A percentile compares a stretch with the other conserved stretches of the same genome.
Conservation (phyloP, 2,329 filamentous ascomycete species). For the Cytospora piceicola region DNA sequence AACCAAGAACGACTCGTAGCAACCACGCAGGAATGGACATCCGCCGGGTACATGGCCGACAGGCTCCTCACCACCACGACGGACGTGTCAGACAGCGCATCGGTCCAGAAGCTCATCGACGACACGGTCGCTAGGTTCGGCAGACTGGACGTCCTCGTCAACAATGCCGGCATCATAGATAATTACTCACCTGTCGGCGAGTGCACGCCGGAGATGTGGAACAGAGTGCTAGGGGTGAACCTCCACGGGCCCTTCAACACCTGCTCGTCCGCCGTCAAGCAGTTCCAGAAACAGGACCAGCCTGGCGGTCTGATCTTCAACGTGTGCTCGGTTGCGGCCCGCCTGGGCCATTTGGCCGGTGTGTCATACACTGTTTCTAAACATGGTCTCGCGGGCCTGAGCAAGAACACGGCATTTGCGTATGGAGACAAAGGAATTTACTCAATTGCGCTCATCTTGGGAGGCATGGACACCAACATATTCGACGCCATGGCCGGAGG, state of each 20-base stretch:
- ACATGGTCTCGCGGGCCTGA: conserved; percentile 47
- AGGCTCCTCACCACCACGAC: conserved; percentile 36
- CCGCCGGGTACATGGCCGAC: conserved; percentile 32
- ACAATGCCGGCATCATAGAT: conserved; percentile 51
- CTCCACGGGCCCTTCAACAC: conserved; percentile 48
- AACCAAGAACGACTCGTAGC: conserved; percentile 37
- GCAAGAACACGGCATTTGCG: conserved; percentile 60
- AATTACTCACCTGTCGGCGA: conserved; percentile 45
- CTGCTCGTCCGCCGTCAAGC: conserved; percentile 49
- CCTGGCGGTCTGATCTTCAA: conserved; percentile 49
- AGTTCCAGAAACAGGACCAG: conserved; percentile 39
- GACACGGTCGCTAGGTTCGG: conserved; percentile 39
- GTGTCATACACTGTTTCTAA: conserved; percentile 51
- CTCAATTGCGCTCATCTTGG: conserved; percentile 54
- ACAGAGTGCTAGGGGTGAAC: conserved; percentile 46
- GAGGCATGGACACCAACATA: conserved; percentile 61
- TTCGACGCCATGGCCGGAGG: conserved; percentile 45
- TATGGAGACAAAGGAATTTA: conserved; percentile 59
- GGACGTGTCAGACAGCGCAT: conserved; percentile 40
- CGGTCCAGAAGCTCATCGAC: conserved; percentile 39
- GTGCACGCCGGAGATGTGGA: conserved; percentile 45
- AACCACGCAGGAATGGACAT: conserved; percentile 35
- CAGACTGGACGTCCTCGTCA: conserved; percentile 48
- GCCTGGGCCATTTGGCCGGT: conserved; percentile 45
- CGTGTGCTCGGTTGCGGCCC: conserved; percentile 42